Evolutionary conservation across 2,329 filamentous ascomycete species (phyloP), one percentile per base, ranked within the genome.

Genomic region (Emericellopsis atlantica): DNA sequence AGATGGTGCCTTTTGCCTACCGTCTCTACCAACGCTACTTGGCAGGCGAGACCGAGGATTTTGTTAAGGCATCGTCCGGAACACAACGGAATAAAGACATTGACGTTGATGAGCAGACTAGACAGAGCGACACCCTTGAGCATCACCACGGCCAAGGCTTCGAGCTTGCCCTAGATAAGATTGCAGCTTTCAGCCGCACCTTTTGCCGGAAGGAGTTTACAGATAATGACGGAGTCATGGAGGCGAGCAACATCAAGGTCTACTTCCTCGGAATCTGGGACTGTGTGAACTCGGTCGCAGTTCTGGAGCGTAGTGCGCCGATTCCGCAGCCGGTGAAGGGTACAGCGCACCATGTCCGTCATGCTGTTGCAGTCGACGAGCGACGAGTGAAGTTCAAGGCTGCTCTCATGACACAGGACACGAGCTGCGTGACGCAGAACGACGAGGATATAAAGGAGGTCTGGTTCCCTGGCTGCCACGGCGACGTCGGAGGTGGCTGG

Each of bases 191-290:
- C 42, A 65, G 64, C 38, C 58, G 59, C 18, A 71, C 67, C 0
- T 72, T 72, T 43, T 70, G 66, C 46, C 62, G 64, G 18, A 57
- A 59, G 32, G 58, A 60, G 36, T 40, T 42, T 18, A 32, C 42
- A 6, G 39, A 46, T 36, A 35, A 43, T 33, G 46, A 46, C 29
- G 48, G 37, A 0, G 7, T 39, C 21, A 39, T 18, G n/a, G n/a
- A 4, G 12, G 18, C 16, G 34, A 51, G 54, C 15, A 62, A 65
- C 36, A 66, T 71, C 39, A 65, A 64, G 36, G 62, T 73, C 6
- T 67, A 69, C 50, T 74, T 74, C 51, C 64, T 74, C n/a, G 71
- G 71, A 1, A 59, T 74, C 34, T 74, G 69, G 57, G 70, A 75
- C 47, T 70, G 65, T 44, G 70, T 75, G 34, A 71, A 69, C 49